Conservation (phyloP, 2,329 filamentous ascomycete genomes). For the Lasiodiplodia gonubiensis region DNA sequence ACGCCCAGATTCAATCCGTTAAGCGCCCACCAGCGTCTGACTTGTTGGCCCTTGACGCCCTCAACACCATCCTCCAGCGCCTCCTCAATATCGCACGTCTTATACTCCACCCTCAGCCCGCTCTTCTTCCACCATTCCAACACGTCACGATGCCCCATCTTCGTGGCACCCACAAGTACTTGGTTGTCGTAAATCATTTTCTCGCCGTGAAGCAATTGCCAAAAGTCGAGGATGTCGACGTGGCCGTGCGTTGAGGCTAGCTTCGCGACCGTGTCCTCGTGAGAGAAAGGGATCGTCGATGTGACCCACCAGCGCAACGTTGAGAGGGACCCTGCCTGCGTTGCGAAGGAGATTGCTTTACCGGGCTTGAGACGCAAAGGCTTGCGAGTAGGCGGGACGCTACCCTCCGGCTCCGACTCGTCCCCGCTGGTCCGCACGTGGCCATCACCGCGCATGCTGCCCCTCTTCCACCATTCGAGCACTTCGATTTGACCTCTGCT, state of each 20-base stretch:
- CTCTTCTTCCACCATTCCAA: constrained; percentile 91
- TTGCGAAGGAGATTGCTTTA: constrained; percentile 81
- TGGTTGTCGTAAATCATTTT: constrained; percentile 83
- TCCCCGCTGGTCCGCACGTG: constrained; percentile 33
- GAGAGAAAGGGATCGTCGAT: constrained; percentile 77
- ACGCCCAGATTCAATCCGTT: constrained; percentile 83
- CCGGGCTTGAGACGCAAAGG: constrained; percentile 74
- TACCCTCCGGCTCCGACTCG: constrained; percentile 32
- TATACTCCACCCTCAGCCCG: constrained; percentile 82
- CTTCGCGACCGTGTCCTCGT: constrained; percentile 82
- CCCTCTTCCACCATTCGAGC: constrained; percentile 90
- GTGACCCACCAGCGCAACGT: constrained; percentile 88
- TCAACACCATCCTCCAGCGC: constrained; percentile 85
- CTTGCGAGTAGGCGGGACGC: constrained; percentile 30
- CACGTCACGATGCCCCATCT: constrained; percentile 81
- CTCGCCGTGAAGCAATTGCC: constrained; percentile 75
- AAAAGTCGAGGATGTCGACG: constrained; percentile 81
- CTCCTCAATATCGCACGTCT: constrained; percentile 94
- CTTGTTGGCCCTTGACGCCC: constrained; percentile 69
- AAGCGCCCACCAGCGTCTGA: constrained; percentile 84
- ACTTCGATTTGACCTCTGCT: constrained; percentile 83
- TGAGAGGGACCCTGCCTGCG: constrained; percentile 78
- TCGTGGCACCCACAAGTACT: constrained; percentile 84
- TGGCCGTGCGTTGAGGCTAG: constrained; percentile 85
- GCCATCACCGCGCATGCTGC: constrained; percentile 48